Base-by-base conservation (phyloP, 257 asterid species). In the Fraxinus cuspidata region DNA sequence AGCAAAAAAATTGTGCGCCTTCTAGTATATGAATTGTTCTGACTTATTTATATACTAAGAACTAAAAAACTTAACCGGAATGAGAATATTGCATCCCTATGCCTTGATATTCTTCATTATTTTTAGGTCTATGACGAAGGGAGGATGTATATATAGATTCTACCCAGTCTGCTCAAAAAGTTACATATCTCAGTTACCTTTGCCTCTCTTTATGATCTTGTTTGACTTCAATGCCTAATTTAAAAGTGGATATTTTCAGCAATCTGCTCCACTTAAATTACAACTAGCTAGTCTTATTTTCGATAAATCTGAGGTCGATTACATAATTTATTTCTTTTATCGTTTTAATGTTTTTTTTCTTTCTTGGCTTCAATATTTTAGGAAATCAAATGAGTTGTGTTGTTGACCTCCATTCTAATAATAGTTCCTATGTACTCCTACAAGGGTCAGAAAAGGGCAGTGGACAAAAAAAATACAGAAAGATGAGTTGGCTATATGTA, bases 401-500 rank as follows among this genome's bases (percentile, higher is more conserved):
- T 68, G 67, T 60, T 47, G 58, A 70, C 76, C 40, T 73, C 34
- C 77, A 78, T 69, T 70, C 71, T 56, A 64, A 77, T 82, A 68
- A 81, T 81, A 76, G 35, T 63, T 78, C 58, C 35, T 7, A 25
- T 68, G 77, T 74, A 71, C 82, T 63, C 75, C 73, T 78, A 28
- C 73, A 25, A 23, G 69, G 69, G 35, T 11, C 35, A 63, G 80
- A 74, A 77, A 76, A 76, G 74, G 77, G 73, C 68, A 40, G 31
- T 71, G 82, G 81, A 70, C 77, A 81, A 27, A 63, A 81, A 35
- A 81, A 78, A 78, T 60, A 81, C 84, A 79, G 49, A 79, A 70
- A n/a, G 25, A 76, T 86, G 84, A 83, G 84, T 83, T 83, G 89
- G 69, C 85, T 71, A 27, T 49, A 18, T 81, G 85, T 81, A 80